Percentiles rank a stretch among this genome's conserved stretches.
These are phyloP conservation scores for Moesziomyces sp. DNA, from an alignment of 1,284 basidiomycete genomes.

Conservation along the genomic window DNA sequence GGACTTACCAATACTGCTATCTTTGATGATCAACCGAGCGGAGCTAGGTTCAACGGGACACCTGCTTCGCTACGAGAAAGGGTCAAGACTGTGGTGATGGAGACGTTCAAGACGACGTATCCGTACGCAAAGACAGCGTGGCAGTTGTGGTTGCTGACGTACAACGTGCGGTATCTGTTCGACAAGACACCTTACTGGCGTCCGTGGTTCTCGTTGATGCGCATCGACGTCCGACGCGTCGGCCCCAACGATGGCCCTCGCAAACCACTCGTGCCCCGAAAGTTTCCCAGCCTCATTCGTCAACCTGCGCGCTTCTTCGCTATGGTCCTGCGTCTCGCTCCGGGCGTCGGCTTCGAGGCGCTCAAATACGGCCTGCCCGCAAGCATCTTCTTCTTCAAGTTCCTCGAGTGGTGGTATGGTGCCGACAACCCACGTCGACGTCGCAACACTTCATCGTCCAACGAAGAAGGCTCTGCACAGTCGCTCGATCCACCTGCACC, in stretches of 20 bases:
- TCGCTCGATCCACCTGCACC: slow-evolving; percentile 21
- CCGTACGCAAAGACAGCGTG: slow-evolving; percentile 82
- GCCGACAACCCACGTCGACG: slow-evolving; percentile 78
- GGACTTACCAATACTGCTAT: slow-evolving; percentile 71
- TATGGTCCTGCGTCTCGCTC: slow-evolving; percentile 29
- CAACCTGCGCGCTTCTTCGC: slow-evolving; percentile 42
- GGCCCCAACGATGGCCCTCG: slow-evolving; percentile 68
- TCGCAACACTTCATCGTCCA: slow-evolving; percentile 69
- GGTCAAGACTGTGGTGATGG: neutral
- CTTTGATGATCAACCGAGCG: neutral
- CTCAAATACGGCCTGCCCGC: slow-evolving; percentile 86
- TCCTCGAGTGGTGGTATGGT: slow-evolving; percentile 99
- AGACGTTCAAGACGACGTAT: slow-evolving; percentile 71
- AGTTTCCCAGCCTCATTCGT: slow-evolving; percentile 43
- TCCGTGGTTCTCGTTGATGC: slow-evolving; percentile 88
- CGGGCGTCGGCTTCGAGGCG: slow-evolving; percentile 58
- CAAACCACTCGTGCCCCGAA: slow-evolving; percentile 31
- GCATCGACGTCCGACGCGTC: slow-evolving; percentile 82
- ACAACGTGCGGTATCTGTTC: slow-evolving; percentile 91
- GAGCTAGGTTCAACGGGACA: slow-evolving; percentile 3
- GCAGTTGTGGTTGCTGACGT: slow-evolving; percentile 80
- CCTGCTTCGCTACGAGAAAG: neutral
- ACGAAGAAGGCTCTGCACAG: slow-evolving; percentile 7
- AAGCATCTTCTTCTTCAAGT: slow-evolving; percentile 95
- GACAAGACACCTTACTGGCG: slow-evolving; percentile 86